phyloP scores from a whole-genome alignment of 306 rosid species.

The Luffa acutangula region DNA sequence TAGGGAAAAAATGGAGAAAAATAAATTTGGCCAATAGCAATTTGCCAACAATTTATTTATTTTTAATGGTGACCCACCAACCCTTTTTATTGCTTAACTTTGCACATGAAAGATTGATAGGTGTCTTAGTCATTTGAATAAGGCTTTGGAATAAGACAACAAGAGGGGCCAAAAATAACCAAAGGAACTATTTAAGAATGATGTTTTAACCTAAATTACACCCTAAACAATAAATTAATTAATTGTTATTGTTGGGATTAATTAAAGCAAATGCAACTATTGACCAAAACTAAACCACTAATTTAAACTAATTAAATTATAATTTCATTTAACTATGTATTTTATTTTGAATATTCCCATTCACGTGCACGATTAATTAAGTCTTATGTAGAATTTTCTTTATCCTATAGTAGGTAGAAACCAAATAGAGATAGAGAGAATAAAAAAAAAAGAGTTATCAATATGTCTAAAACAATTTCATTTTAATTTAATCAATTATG shows the following conservation, averaged over 20 bases:
- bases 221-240: no score
- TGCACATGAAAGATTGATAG: background rate
- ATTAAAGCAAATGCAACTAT: background rate
- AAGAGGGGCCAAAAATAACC: background rate
- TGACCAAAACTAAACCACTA: background rate
- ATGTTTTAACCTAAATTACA: background rate
- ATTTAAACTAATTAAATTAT: background rate
- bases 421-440: background rate
- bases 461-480: background rate
- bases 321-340: background rate
- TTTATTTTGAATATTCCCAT: background rate
- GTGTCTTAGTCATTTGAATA: background rate
- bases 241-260: background rate
- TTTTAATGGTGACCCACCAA: background rate
- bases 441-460: background rate
- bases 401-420: background rate
- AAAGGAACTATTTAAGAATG: background rate
- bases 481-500: background rate
- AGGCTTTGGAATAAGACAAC: slow-evolving; percentile 2
- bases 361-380: background rate
- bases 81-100: background rate
- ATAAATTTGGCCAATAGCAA: background rate
- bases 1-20: background rate
- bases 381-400: background rate
- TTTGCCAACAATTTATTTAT: background rate